A percentile compares a stretch with the other conserved stretches of the same genome.
phyloP scores from a whole-genome alignment of 2,329 filamentous ascomycete genomes.

The Aspergillus clavatus region DNA sequence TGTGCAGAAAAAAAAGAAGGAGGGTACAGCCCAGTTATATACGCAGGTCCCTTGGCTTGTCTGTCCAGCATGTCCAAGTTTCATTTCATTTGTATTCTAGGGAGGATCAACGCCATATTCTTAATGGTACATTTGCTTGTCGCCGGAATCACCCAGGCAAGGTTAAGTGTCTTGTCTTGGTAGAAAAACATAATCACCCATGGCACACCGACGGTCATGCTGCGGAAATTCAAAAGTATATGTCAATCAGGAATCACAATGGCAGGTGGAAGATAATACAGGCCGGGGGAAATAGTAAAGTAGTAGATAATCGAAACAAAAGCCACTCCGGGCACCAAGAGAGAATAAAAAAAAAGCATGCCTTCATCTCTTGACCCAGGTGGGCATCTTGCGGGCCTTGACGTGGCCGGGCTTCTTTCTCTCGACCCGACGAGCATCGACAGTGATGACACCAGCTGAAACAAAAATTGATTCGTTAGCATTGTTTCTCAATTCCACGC shows the following conservation, averaged over 20 bases:
- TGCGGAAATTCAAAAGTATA: conserved; percentile 14
- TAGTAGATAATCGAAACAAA: conserved; percentile 11
- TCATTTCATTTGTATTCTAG: neutral
- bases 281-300: conserved; percentile 8
- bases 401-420: conserved; percentile 95
- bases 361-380: conserved; percentile 82
- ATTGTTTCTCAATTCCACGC: neutral
- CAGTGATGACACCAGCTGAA: conserved; percentile 92
- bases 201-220: conserved; percentile 12
- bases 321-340: conserved; percentile 25
- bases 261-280: conserved; percentile 19
- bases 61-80: neutral
- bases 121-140: neutral
- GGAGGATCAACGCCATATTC: neutral
- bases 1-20: no score
- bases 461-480: conserved; percentile 23
- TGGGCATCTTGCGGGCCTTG: conserved; percentile 96
- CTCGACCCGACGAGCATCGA: conserved; percentile 87
- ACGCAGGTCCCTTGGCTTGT: no score
- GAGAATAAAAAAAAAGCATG: conserved; percentile 22
- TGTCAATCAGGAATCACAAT: conserved; percentile 13
- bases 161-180: conserved; percentile 12
- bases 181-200: conserved; percentile 13
- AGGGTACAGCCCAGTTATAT: no score
- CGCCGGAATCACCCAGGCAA: neutral